phyloP scores from a whole-genome alignment of 1,139 yeast species.

The Geotrichum citri-aurantii region DNA sequence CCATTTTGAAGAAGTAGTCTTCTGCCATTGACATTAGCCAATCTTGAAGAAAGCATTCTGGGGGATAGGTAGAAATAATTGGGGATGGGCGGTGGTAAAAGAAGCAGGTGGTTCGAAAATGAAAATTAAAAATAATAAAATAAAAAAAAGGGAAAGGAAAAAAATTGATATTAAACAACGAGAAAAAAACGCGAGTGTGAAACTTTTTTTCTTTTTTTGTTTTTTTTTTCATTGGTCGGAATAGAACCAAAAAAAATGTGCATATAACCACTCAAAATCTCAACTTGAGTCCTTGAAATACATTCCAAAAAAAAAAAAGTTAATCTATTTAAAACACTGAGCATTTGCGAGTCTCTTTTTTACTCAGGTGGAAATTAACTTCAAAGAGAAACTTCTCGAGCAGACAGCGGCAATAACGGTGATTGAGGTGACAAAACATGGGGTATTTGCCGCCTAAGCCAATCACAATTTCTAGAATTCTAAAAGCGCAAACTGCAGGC shows the following conservation, averaged over 20 bases:
- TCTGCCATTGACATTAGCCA: neutral
- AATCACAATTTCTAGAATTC: neutral
- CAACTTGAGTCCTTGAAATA: too few relatives aligned
- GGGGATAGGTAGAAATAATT: neutral
- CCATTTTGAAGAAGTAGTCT: neutral
- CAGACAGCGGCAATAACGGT: neutral
- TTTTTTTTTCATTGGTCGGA: neutral
- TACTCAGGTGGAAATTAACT: neutral
- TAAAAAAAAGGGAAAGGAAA: neutral
- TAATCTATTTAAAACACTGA: too few relatives aligned
- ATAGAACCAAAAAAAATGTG: neutral
- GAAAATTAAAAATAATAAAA: neutral
- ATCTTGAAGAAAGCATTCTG: slow-evolving; percentile 12
- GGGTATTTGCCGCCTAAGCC: neutral
- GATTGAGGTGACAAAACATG: neutral
- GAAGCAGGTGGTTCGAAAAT: neutral
- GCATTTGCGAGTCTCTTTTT: neutral
- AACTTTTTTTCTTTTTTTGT: neutral
- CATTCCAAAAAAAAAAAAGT: too few relatives aligned
- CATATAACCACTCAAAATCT: too few relatives aligned
- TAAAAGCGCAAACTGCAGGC: neutral
- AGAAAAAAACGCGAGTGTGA: neutral
- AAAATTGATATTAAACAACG: neutral
- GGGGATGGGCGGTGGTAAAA: neutral
- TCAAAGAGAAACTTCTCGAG: neutral